These are phyloP conservation scores for Rhizopus arrhizus DNA, from an alignment of 371 early-diverging fungal genomes.

Conservation along the genomic window DNA sequence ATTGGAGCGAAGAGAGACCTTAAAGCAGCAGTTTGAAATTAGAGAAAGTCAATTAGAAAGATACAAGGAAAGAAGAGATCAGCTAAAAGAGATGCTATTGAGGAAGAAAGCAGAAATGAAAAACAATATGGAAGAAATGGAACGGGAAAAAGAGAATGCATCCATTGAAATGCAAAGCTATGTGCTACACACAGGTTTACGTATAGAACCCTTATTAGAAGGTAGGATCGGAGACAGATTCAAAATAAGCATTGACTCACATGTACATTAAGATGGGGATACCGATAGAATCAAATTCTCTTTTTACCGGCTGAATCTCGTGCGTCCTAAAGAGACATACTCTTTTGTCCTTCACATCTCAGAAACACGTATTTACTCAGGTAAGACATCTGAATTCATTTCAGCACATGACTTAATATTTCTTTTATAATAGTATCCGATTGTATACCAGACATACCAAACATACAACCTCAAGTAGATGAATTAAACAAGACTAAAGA, in stretches of 20 bases:
- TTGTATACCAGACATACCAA: constrained; percentile 2
- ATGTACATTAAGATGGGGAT: not conserved
- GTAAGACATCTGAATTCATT: not conserved
- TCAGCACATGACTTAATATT: not conserved
- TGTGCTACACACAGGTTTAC: not conserved
- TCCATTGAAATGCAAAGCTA: not conserved
- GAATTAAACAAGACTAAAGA: constrained; percentile 10
- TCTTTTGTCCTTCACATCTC: not conserved
- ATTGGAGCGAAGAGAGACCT: not conserved
- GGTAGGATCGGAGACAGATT: not conserved
- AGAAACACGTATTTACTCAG: constrained; percentile 1
- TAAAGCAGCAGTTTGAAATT: not conserved
- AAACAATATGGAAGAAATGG: not conserved
- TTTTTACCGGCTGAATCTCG: not conserved
- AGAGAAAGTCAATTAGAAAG: not conserved
- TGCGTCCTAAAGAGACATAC: not conserved
- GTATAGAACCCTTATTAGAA: not conserved
- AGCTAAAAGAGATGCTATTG: not conserved
- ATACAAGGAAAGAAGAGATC: not conserved
- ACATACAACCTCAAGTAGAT: not conserved
- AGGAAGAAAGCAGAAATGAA: not conserved
- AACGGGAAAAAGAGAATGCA: not conserved
- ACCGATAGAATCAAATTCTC: constrained; percentile 3
- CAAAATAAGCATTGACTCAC: not conserved
- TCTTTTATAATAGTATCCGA: constrained; percentile 1